Evolutionary conservation across 148 eudicot species (phyloP).

Genomic region (Dianthus caryophyllus): DNA sequence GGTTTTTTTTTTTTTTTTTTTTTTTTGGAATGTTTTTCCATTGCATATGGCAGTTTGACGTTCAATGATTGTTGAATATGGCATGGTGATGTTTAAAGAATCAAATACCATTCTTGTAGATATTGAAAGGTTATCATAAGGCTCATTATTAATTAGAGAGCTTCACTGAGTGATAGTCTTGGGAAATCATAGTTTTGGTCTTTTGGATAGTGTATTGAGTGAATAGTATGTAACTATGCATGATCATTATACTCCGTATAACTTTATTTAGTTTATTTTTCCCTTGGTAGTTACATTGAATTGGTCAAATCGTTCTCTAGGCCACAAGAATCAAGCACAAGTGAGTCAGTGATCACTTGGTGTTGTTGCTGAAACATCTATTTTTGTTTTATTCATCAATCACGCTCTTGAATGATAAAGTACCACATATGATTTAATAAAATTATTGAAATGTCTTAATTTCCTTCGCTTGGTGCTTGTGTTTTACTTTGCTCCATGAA

Average conservation of each 20-base stretch:
- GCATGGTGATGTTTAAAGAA: constrained; percentile 4
- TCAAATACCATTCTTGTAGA: background rate
- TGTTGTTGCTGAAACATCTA: too few species aligned
- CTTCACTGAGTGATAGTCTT: background rate
- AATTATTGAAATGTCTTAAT: background rate
- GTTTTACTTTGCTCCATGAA: too few species aligned
- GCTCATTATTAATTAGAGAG: constrained; percentile 6
- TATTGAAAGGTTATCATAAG: background rate
- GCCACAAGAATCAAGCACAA: background rate
- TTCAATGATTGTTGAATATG: background rate
- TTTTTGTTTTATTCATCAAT: background rate
- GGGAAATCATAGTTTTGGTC: constrained; percentile 2
- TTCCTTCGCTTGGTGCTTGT: background rate
- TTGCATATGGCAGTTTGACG: background rate
- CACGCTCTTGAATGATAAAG: background rate
- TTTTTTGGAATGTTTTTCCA: background rate
- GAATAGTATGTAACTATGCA: background rate
- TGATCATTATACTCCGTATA: background rate
- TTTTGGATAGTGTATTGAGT: constrained; percentile 4
- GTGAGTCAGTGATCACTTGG: too few species aligned
- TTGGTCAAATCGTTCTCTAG: background rate
- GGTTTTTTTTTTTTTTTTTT: background rate
- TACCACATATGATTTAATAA: background rate
- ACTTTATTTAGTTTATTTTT: background rate
- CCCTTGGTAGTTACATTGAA: background rate